phyloP scores from a whole-genome alignment of 2,329 filamentous ascomycete genomes.

The Sporothrix humicola region DNA sequence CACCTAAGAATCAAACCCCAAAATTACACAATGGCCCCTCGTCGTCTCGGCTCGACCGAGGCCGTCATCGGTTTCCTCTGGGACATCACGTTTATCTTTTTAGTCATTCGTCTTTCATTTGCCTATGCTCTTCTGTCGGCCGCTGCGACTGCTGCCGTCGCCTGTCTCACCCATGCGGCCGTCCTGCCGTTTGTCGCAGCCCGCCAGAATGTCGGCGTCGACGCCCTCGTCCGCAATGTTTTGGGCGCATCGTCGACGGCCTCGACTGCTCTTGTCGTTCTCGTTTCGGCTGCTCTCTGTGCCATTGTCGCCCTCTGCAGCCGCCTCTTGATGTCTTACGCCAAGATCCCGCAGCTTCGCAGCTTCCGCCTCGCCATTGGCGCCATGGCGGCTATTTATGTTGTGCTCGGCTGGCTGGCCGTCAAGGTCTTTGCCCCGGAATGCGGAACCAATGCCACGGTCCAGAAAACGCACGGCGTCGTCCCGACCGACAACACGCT shows the following conservation, averaged over 20 bases:
- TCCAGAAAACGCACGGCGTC: neutral
- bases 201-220: neutral
- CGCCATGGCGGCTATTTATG: slow-evolving; percentile 39
- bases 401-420: slow-evolving; percentile 33
- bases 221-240: slow-evolving; percentile 5
- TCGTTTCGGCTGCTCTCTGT: neutral
- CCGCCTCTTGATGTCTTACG: slow-evolving; percentile 40
- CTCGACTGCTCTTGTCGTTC: neutral
- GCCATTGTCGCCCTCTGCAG: slow-evolving; percentile 39
- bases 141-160: slow-evolving; percentile 44
- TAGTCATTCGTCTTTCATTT: slow-evolving; percentile 39
- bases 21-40: slow-evolving; percentile 17
- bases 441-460: neutral
- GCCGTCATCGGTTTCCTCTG: slow-evolving; percentile 48
- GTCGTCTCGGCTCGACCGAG: slow-evolving; percentile 44
- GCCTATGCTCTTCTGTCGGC: slow-evolving; percentile 39
- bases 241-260: slow-evolving; percentile 14
- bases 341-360: slow-evolving; percentile 42
- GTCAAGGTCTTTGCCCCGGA: neutral
- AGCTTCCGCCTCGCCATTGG: slow-evolving; percentile 45
- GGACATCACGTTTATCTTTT: slow-evolving; percentile 47
- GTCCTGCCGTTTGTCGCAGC: slow-evolving; percentile 23
- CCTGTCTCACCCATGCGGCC: slow-evolving; percentile 36
- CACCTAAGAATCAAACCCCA: neutral
- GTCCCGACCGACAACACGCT: neutral